Evolutionary conservation across 371 early-diverging fungal species (phyloP), one percentile per base, ranked within the genome.

Genomic region (Catenaria anguillulae): DNA sequence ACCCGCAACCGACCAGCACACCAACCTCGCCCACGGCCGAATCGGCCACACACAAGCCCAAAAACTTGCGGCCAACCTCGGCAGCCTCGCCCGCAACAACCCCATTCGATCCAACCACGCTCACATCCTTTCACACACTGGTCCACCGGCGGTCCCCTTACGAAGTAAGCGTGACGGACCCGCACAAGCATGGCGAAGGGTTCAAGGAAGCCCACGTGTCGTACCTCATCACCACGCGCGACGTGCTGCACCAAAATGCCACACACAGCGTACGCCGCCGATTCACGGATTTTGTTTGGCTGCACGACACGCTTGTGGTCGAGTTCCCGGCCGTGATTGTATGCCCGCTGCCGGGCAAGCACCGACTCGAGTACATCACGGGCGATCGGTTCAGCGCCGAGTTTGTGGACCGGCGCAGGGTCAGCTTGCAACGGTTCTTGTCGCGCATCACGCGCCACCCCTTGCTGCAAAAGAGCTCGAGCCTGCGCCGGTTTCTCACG

Each of bases 251-350:
- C 42, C 10, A 6, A 13, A 42, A 60, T 4, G 4, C 29, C 10
- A 50, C 26, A 19, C 31, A 15, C n/a, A 23, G 33, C 6, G 55
- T 31, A 13, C 78, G 93, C 60, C 78, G 94, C 65, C 80, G 97
- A 62, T 97, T 86, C 74, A 87, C 85, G 68, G 97, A 97, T 70
- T 97, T 97, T 78, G 81, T 81, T 17, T 88, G 87, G 88, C 78
- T 97, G 56, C 82, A 92, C 66, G 72, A 77, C 60, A 81, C 80
- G 55, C 75, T 97, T 42, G 64, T 70, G 33, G 76, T 79, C 45
- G 88, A 86, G 69, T 84, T 75, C 68, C 83, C 89, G 13, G 82
- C 84, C 12, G 84, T 84, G 60, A 82, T 93, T n/a, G 70, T 93
- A 0, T 93, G 94, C 42, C 92, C 94, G 10, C 72, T 93, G 34